Evolutionary conservation across 305 asterid species (phyloP), one percentile per base, ranked within the genome.

Genomic region (Stenogyne calaminthoides): DNA sequence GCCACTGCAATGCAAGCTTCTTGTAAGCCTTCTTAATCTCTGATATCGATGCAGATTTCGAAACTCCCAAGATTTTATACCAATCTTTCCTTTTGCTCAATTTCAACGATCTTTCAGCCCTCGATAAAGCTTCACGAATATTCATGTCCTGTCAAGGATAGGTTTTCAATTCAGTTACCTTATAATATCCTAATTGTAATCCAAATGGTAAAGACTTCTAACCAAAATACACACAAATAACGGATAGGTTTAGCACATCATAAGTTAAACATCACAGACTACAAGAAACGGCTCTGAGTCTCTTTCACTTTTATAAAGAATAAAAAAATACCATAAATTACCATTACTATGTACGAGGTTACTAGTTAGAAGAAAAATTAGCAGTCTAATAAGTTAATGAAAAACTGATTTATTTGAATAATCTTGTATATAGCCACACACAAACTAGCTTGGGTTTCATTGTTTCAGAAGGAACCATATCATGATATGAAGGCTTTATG

Each of bases 21-120:
- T 90, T 95, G 86, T 95, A 95, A 52, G 98, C 99, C 78, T 87
- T 90, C 83, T 95, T 92, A 7, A 95, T 95, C 78, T 95, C 99
- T 11, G 95, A 83, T 64, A 91, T 74, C 15, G 91, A 70, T 20
- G 92, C 84, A 51, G 89, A 87, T 81, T 87, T 95, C 29, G 96
- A 86, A 76, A 95, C 69, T 57, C 94, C 96, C 80, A 90, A 77
- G 55, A 95, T 92, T 86, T 90, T 92, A 91, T 95, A 95, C 97
- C 97, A 95, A 78, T 92, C 99, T 85, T 90, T 95, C 69, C 91
- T 83, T 72, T 90, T 88, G 86, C 96, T 92, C 87, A 92, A 32
- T 82, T 92, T 95, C 78, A 92, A 74, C 20, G 96, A 66, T 80
- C 77, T 88, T 84, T 95, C 96, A 9, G 98, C 98, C 81, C 82